A percentile compares a stretch with the other conserved stretches of the same genome.
Evolutionary conservation across 163 green algal genomes (phyloP).

Genomic region (Chlamydomonas reinhardtii): DNA sequence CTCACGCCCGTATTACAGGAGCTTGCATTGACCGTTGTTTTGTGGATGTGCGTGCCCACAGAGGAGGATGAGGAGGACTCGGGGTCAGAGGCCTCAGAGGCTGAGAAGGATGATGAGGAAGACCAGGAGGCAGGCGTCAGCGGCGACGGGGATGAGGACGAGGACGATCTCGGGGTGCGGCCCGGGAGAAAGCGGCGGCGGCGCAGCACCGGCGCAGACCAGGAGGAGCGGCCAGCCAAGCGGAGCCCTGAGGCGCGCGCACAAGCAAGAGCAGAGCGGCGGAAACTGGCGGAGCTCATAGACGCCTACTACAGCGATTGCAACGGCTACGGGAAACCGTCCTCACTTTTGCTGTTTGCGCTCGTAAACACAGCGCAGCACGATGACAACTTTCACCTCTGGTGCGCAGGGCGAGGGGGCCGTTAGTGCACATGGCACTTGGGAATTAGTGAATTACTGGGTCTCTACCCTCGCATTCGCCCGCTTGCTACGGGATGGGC

Average conservation of each 20-base stretch:
- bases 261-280: neutral
- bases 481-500: too few relatives aligned
- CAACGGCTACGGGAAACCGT: conserved; percentile 84
- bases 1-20: too few relatives aligned
- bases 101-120: conserved; percentile 29
- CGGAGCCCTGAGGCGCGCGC: neutral
- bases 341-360: conserved; percentile 77
- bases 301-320: conserved; percentile 79
- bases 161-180: conserved; percentile 6
- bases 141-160: conserved; percentile 41
- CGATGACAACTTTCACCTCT: conserved; percentile 80
- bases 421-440: too few relatives aligned
- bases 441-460: too few relatives aligned
- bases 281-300: conserved; percentile 18
- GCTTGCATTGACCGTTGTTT: too few relatives aligned
- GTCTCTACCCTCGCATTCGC: too few relatives aligned
- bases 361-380: conserved; percentile 70
- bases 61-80: too few relatives aligned
- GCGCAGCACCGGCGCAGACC: neutral
- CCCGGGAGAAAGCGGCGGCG: conserved; percentile 50
- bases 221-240: neutral
- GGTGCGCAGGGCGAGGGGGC: conserved; percentile 58
- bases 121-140: conserved; percentile 12
- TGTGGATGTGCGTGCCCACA: too few relatives aligned
- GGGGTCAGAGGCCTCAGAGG: neutral